Base-by-base conservation (phyloP, 257 asterid species). In the Capsicum rhomboideum region DNA sequence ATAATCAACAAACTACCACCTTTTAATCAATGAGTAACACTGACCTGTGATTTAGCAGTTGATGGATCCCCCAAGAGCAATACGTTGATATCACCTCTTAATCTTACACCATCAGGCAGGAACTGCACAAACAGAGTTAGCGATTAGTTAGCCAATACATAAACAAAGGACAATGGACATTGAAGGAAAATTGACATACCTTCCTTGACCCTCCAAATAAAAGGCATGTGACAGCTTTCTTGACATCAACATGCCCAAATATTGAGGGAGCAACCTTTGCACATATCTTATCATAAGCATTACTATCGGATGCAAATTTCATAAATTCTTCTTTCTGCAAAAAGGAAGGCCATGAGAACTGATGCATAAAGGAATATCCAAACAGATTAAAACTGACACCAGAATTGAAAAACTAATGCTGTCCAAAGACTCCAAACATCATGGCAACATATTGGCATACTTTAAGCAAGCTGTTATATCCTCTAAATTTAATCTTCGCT, bases 31-130 rank as follows among this genome's bases (percentile, higher is more conserved):
- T 82, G 80, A 67, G 23, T 40, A 50, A 20, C 83, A 87, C 83
- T 40, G 86, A 97, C 99, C 98, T 97, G 99, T 77, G 99, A 97
- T 88, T 97, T 97, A 82, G 99, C 99, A 61, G 99, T 95, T 81
- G 99, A 97, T 82, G 99, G 99, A 88, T 97, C 99, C 23, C 99
- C 99, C 91, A 97, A 89, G 85, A 97, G 98, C 91, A 97, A 87
- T 69, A 97, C 94, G 87, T 97, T 97, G 87, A 95, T 97, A 85
- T 97, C 99, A 58, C 99, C 98, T 93, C 99, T 94, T 86, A 97
- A 89, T 91, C 90, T 95, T 79, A 97, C 99, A 87, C 99, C 99
- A 86, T 97, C 99, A 13, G 99, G 99, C 89, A 97, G 89, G 77
- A 87, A 67, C 99, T 95, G 91, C 84, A 87, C 63, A 67, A 75